Evolutionary conservation across 345 rosid genomes (phyloP).

Genomic region (Acer negundo): DNA sequence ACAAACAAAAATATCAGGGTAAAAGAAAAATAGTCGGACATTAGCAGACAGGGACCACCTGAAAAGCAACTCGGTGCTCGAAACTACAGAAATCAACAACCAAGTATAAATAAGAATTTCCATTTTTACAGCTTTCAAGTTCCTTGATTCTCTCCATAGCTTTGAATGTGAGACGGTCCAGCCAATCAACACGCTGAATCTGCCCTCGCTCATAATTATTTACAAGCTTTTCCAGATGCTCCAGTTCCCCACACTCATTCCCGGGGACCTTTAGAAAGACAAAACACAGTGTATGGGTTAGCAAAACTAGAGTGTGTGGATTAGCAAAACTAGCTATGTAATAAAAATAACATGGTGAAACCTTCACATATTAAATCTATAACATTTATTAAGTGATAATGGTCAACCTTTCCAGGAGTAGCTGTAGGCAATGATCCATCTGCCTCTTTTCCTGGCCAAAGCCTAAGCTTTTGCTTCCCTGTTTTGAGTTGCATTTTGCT

Average conservation of each 20-base stretch:
- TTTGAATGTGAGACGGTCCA: conserved; percentile 84
- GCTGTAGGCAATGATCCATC: conserved; percentile 84
- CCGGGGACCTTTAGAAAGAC: conserved; percentile 65
- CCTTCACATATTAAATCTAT: conserved; percentile 5
- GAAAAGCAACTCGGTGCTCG: conserved; percentile 95
- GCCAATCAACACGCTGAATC: conserved; percentile 86
- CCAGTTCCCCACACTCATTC: conserved; percentile 92
- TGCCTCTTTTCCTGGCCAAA: conserved; percentile 87
- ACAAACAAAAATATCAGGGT: not conserved
- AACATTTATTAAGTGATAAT: conserved; percentile 14
- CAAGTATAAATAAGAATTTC: conserved; percentile 71
- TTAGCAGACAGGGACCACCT: conserved; percentile 46
- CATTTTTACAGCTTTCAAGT: conserved; percentile 67
- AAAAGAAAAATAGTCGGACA: conserved; percentile 15
- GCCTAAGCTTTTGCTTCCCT: conserved; percentile 94
- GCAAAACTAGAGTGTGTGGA: not conserved
- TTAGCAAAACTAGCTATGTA: no score
- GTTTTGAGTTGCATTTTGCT: conserved; percentile 89
- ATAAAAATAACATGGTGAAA: not conserved
- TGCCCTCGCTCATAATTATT: conserved; percentile 93
- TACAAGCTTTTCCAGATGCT: conserved; percentile 87
- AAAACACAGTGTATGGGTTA: not conserved
- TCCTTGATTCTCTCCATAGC: conserved; percentile 85
- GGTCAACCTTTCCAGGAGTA: conserved; percentile 94
- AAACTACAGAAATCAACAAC: conserved; percentile 88